Percentiles rank a stretch among this genome's conserved stretches.
Conservation (phyloP, 257 asterid species). For the Rhazya stricta region DNA sequence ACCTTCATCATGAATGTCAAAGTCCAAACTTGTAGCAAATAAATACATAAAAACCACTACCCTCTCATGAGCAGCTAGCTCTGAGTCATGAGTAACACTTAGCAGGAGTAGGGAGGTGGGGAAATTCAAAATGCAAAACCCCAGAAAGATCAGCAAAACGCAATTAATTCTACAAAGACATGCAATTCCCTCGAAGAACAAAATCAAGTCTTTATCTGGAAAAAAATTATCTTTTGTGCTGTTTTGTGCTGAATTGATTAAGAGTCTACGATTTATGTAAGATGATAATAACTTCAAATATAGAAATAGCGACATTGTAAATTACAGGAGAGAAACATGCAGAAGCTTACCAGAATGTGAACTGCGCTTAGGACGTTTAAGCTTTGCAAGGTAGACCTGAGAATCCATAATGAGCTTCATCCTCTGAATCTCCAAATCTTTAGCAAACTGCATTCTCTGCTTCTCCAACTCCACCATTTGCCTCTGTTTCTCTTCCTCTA, state of each 20-base stretch:
- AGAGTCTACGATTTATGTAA: neutral
- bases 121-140: neutral
- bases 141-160: neutral
- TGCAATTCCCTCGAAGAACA: neutral
- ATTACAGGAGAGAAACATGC: neutral
- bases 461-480: conserved; percentile 91
- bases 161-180: neutral
- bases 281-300: neutral
- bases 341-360: conserved; percentile 43
- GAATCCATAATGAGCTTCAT: conserved; percentile 74
- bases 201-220: neutral
- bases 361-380: conserved; percentile 44
- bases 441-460: conserved; percentile 77
- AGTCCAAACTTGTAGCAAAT: neutral
- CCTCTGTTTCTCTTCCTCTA: conserved; percentile 75
- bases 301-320: neutral
- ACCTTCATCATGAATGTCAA: neutral
- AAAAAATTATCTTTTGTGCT: neutral
- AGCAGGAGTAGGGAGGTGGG: neutral
- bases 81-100: neutral
- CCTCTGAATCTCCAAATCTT: conserved; percentile 86
- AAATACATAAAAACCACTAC: neutral
- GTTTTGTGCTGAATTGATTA: neutral
- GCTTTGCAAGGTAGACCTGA: conserved; percentile 62
- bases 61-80: too few species aligned